Conservation (phyloP, 2,329 filamentous ascomycete species). For the Claviceps sp. region DNA sequence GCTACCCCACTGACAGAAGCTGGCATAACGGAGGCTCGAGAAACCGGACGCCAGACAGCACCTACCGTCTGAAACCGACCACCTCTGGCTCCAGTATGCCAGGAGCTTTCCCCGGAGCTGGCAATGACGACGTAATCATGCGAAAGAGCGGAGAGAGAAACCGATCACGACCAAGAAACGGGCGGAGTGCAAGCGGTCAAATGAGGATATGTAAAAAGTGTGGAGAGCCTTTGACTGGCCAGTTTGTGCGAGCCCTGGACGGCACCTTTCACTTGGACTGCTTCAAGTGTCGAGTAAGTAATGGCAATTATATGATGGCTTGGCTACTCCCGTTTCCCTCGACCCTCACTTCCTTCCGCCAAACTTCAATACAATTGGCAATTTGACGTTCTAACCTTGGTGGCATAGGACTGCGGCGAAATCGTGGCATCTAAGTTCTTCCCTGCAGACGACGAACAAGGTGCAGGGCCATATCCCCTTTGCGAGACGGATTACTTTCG, state of each 20-base stretch:
- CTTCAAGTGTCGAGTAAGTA: slow-evolving; percentile 83
- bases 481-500: slow-evolving; percentile 98
- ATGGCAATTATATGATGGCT: background rate
- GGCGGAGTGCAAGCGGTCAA: slow-evolving; percentile 44
- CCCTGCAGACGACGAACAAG: slow-evolving; percentile 82
- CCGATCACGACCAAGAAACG: slow-evolving; percentile 38
- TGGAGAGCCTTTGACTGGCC: slow-evolving; percentile 72
- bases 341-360: too few species aligned
- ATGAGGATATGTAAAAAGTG: slow-evolving; percentile 74
- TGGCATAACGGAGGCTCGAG: slow-evolving; percentile 23
- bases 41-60: slow-evolving; percentile 23
- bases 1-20: slow-evolving; percentile 18
- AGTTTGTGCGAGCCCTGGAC: slow-evolving; percentile 88
- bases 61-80: slow-evolving; percentile 20
- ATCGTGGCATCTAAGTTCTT: slow-evolving; percentile 99
- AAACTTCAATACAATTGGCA: too few species aligned
- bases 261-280: slow-evolving; percentile 95
- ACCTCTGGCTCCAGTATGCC: slow-evolving; percentile 21
- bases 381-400: slow-evolving; percentile 5
- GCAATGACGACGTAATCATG: slow-evolving; percentile 26
- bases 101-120: slow-evolving; percentile 16
- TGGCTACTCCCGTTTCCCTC: background rate
- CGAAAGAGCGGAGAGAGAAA: slow-evolving; percentile 44
- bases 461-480: slow-evolving; percentile 76
- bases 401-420: slow-evolving; percentile 73